phyloP scores from a whole-genome alignment of 345 rosid genomes.

The Combretum micranthum region DNA sequence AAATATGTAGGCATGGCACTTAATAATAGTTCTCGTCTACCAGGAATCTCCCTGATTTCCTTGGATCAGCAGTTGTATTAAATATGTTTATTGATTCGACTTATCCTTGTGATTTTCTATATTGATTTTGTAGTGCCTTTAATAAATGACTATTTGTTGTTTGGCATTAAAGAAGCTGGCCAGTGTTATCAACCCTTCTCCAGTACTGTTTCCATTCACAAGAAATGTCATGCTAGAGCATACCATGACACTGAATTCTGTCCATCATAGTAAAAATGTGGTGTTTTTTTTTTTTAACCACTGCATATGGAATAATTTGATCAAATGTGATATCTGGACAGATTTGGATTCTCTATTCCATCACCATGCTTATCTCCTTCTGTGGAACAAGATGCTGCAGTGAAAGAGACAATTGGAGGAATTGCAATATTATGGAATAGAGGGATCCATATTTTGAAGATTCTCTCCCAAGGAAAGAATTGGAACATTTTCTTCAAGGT shows the following conservation, averaged over 20 bases:
- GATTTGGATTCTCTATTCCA: slow-evolving; percentile 43
- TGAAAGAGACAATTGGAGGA: slow-evolving; percentile 38
- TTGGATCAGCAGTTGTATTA: neutral
- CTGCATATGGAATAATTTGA: neutral
- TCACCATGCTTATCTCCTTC: slow-evolving; percentile 42
- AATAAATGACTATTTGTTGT: no score
- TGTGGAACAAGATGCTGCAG: slow-evolving; percentile 39
- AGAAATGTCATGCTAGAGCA: no score
- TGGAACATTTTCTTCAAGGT: slow-evolving; percentile 67
- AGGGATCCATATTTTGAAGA: slow-evolving; percentile 23
- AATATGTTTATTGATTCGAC: neutral
- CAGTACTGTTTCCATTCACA: no score
- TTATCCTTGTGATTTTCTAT: neutral
- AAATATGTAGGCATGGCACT: no score
- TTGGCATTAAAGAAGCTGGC: no score
- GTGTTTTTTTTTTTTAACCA: slow-evolving; percentile 2
- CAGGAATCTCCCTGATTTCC: no score
- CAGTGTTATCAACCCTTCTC: no score
- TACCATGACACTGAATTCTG: neutral
- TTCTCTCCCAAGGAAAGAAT: slow-evolving; percentile 55
- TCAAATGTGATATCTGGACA: slow-evolving; percentile 27
- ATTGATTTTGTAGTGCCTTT: no score
- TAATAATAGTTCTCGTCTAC: no score
- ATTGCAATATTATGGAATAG: slow-evolving; percentile 50
- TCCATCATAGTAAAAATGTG: neutral